Evolutionary conservation across 306 rosid species (phyloP).

Genomic region (Begonia peltatifolia): DNA sequence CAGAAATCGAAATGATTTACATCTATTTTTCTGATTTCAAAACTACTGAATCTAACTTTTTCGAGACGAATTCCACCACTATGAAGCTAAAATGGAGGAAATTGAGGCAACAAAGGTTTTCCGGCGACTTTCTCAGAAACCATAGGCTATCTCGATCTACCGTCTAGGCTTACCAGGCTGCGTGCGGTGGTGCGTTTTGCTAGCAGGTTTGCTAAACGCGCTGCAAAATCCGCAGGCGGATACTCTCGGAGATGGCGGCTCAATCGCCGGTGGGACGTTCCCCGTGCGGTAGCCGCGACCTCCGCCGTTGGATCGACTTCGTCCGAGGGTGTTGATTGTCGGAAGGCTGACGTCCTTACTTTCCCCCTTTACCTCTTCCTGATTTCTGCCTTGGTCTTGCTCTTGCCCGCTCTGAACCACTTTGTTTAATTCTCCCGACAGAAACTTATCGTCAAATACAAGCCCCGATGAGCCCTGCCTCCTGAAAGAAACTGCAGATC

Average conservation of each 20-base stretch:
- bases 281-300: neutral
- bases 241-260: conserved; percentile 8
- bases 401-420: neutral
- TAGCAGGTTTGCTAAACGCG: conserved; percentile 6
- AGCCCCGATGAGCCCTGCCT: conserved; percentile 24
- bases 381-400: neutral
- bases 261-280: neutral
- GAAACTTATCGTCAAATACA: conserved; percentile 14
- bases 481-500: conserved; percentile 23
- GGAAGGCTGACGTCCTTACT: conserved; percentile 2
- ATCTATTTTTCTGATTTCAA: no score
- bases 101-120: no score
- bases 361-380: neutral
- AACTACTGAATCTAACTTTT: no score
- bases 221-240: conserved; percentile 10
- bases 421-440: conserved; percentile 8
- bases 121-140: no score
- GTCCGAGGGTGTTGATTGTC: neutral
- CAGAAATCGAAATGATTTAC: no score
- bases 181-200: no score
- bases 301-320: conserved; percentile 1
- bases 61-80: no score
- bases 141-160: no score
- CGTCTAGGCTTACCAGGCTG: no score
- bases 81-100: no score